Evolutionary conservation across 805 yeast species (phyloP), one percentile per base, ranked within the genome.

Genomic region (Kluyveromyces aestuarii): DNA sequence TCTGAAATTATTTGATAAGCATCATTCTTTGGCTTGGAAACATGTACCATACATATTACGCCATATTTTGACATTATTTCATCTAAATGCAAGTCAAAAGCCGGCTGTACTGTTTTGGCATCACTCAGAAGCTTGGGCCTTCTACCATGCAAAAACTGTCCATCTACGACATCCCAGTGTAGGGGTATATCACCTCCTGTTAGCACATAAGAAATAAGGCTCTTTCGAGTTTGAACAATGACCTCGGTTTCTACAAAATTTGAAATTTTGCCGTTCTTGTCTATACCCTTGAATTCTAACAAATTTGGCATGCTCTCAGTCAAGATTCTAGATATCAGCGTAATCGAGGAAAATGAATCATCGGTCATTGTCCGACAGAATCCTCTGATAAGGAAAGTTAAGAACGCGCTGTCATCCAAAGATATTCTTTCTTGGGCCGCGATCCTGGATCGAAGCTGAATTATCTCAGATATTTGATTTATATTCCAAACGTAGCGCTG

Each of bases 131-230:
- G 70, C 36, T 79, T 79, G 39, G 88, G 81, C 61, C 87, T 91
- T 27, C 91, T 91, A 39, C 85, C 79, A 40, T 89, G 80, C 48
- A 93, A 68, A 10, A 93, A 81, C 48, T 68, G 72, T 33, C 68
- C 65, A 41, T 68, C 72, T 52, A 87, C 96, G 57, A 89, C 91
- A 60, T 91, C 99, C 95, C 96, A 93, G 60, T 87, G 91, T 7
- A 93, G 69, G 0, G 99, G 99, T 1, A 90, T 90, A 27, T 95
- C 86, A 3, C 98, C 99, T 55, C 96, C 72, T 2, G 90, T 75
- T 67, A 89, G 96, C 0, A 84, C 76, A 64, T 84, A 91, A 1
- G 96, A 80, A 57, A 82, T 84, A 68, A 73, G 66, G 67, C 76
- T 63, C 6, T 53, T 53, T 41, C 70, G 68, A 40, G 73, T 70